These are phyloP conservation scores for Pulveroboletus sp. DNA, from an alignment of 768 basidiomycete genomes.

Conservation along the genomic window DNA sequence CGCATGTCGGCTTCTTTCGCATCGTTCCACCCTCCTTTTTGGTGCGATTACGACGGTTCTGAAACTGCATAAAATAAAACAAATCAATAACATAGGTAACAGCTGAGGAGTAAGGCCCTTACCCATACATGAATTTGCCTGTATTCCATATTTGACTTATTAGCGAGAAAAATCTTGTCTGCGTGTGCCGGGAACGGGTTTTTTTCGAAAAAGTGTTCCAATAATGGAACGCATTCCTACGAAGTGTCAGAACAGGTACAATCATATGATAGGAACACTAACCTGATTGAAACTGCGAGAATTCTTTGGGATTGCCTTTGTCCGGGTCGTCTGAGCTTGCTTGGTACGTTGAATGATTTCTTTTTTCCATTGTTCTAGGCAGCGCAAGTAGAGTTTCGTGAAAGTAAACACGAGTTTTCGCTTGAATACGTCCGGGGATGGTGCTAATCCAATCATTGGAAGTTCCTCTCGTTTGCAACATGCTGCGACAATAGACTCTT, in stretches of 20 bases:
- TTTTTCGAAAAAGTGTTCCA: constrained; percentile 12
- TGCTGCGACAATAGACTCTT: not conserved
- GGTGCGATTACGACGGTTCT: constrained; percentile 11
- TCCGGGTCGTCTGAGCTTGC: not conserved
- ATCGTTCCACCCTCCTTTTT: not conserved
- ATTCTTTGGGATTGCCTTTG: not conserved
- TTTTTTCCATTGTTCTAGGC: constrained; percentile 1
- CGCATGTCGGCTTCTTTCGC: not conserved
- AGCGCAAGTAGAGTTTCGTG: not conserved
- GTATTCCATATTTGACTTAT: constrained; percentile 8
- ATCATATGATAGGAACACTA: accelerated
- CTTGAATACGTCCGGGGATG: accelerated
- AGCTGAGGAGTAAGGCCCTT: not conserved
- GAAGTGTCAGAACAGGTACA: accelerated
- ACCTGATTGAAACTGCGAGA: constrained; percentile 3
- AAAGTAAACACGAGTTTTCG: not conserved
- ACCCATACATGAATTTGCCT: constrained; percentile 20
- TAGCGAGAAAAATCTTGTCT: constrained; percentile 11
- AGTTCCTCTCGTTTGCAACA: not conserved
- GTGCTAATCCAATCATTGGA: accelerated
- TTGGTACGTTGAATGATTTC: not conserved
- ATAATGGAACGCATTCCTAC: constrained; percentile 3
- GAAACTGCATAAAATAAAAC: constrained; percentile 1
- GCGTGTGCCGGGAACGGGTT: constrained; percentile 11
- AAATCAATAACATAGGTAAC: not conserved